Conservation (phyloP, 768 basidiomycete species). For the Amanita fuliginea region DNA sequence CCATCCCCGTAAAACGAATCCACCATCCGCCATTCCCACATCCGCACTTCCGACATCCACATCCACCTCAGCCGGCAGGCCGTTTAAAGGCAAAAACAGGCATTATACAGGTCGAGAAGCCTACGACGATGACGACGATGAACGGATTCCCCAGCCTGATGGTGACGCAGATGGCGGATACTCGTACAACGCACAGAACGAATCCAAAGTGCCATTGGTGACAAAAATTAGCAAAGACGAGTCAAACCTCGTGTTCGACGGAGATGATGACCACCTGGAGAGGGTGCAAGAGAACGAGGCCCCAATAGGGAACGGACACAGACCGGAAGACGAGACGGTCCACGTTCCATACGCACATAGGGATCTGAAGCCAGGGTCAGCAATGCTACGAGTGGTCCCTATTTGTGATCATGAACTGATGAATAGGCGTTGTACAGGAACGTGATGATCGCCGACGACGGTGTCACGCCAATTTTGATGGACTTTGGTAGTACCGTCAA, state of each 20-base stretch:
- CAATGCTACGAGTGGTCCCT: conserved; percentile 5
- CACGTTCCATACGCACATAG: conserved; percentile 90
- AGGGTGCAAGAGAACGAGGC: conserved; percentile 27
- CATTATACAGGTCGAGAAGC: conserved; percentile 11
- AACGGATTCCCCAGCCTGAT: conserved; percentile 66
- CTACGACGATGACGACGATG: conserved; percentile 53
- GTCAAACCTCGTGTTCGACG: conserved; percentile 64
- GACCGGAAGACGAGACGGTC: conserved; percentile 18
- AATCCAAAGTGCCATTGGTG: conserved; percentile 48
- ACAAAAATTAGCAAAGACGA: conserved; percentile 31
- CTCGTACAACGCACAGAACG: conserved; percentile 41
- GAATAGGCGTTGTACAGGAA: conserved; percentile 45
- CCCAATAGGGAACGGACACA: not conserved
- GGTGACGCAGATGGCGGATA: conserved; percentile 67
- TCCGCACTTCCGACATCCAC: conserved; percentile 8
- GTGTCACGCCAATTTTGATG: conserved; percentile 84
- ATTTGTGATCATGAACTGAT: not conserved
- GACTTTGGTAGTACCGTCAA: conserved; percentile 91
- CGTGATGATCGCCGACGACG: conserved; percentile 94
- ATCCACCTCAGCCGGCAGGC: not conserved
- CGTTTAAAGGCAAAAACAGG: conserved; percentile 4
- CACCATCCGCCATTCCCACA: conserved; percentile 9
- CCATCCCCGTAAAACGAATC: conserved; percentile 1
- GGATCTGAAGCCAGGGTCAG: conserved; percentile 93
- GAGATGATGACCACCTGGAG: conserved; percentile 61